Evolutionary conservation across 2,329 filamentous ascomycete genomes (phyloP), one percentile per base, ranked within the genome.

Genomic region (Paecilomyces variotii): DNA sequence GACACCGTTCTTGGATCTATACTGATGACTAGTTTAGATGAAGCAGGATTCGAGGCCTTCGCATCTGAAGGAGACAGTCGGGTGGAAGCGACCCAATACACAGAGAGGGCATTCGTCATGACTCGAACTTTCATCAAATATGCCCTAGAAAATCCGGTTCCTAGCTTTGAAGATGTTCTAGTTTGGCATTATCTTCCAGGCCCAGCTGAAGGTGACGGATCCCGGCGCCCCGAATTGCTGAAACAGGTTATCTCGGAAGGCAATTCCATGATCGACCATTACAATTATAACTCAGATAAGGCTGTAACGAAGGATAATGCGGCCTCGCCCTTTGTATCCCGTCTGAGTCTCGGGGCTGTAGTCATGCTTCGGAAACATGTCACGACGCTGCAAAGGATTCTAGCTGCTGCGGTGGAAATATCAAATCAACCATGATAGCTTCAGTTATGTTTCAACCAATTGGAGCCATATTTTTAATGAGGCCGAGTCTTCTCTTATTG

Each of bases 41-140:
- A 87, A 72, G 83, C 84, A 10, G 84, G 84, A 27, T 86, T 82
- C 62, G 83, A 85, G 53, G 74, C 76, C 10, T 77, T 80, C 57
- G 77, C 74, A 53, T 76, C 74, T 9, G 75, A 78, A 2, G 74
- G 74, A 3, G 76, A 81, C 56, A 76, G 78, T 6, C 71, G 69
- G 2, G 65, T 80, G 1, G 79, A 78, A 54, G 77, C 76, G 4
- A 73, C 74, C 1, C 72, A 80, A 2, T 84, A 84, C 60, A 80
- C 77, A 0, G 82, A 84, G 62, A 79, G 80, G 55, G 78, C 80
- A 1, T 83, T 81, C 59, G 78, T 84, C 56, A 75, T 80, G 56
- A 76, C 80, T 0, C 71, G 80, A 10, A 76, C 70, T 0, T 84
- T 84, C 64, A 80, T 84, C 54, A 72, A 78, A 30, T 72, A 77